These are phyloP conservation scores for Colletotrichum phormii DNA, from an alignment of 2,329 filamentous ascomycete genomes.

Conservation along the genomic window DNA sequence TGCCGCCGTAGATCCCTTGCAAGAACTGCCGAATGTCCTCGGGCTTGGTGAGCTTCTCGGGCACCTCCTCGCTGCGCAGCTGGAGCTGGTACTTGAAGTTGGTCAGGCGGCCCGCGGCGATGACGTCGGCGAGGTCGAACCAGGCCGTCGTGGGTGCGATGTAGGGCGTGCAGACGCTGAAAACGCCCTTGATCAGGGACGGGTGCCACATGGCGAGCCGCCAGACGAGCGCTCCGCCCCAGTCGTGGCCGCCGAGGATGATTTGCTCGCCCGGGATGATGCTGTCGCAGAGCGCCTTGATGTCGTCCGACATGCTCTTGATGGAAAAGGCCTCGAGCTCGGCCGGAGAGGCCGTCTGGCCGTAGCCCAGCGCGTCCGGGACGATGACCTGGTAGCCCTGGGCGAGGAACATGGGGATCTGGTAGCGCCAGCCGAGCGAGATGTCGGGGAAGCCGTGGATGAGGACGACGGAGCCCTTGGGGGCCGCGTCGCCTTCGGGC, in stretches of 20 bases:
- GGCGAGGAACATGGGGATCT: constrained; percentile 81
- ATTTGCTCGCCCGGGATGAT: constrained; percentile 63
- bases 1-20: constrained; percentile 76
- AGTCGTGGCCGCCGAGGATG: constrained; percentile 92
- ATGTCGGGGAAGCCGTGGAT: constrained; percentile 88
- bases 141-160: constrained; percentile 63
- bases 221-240: constrained; percentile 85
- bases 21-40: constrained; percentile 78
- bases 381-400: constrained; percentile 83
- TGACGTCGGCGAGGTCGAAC: constrained; percentile 68
- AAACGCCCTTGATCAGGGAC: constrained; percentile 77
- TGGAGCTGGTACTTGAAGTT: constrained; percentile 90
- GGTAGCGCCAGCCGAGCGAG: constrained; percentile 87
- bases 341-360: constrained; percentile 77
- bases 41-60: constrained; percentile 66
- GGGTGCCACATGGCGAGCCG: constrained; percentile 80
- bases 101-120: constrained; percentile 64
- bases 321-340: constrained; percentile 64
- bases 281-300: constrained; percentile 76
- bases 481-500: constrained; percentile 51
- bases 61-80: constrained; percentile 75
- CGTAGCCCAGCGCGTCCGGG: constrained; percentile 90
- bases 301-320: constrained; percentile 79
- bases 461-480: constrained; percentile 60
- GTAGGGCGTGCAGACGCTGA: constrained; percentile 86